Base-by-base conservation (phyloP, 2,329 filamentous ascomycete species). In the Aspergillus fijiensis region DNA sequence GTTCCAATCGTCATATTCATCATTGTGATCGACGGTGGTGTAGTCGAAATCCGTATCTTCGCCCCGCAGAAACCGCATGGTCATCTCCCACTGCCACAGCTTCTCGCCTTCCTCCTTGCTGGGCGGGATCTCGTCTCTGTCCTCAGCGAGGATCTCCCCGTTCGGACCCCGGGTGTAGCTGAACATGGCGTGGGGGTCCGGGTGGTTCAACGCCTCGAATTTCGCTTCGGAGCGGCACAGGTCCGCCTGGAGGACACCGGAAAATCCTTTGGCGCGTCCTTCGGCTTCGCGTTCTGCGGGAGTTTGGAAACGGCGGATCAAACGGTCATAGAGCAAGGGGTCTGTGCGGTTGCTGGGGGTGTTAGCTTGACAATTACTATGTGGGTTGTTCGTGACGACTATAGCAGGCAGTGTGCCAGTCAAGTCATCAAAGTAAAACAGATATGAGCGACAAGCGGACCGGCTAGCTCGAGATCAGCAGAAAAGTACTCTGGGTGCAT, bases 1-100 rank as follows among this genome's bases (percentile, higher is more conserved):
- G 70, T 82, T 74, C 80, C 76, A 72, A 74, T 88, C 85, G 72
- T 96, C 91, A 58, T 87, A 88, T 21, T 87, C 87, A 31, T 92
- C 87, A 69, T 89, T 87, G 39, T 79, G 78, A 70, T 96, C 92
- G 5, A 96, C 88, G 2, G 65, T 68, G 1, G 69, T 74, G 71
- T 96, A 96, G 62, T 94, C 88, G 68, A 96, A 94, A 51, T 96
- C 91, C 1, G 83, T 81, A 69, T 96, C 92, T 5, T 83, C 82
- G 0, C 92, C 92, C 21, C 82, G 78, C 31, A 96, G 75, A 69
- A 96, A 96, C 39, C 92, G 83, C 67, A 88, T 80, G 35, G 85
- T 84, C 79, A 96, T 86, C 68, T 89, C 90, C 59, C 85, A 85
- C 39, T 80, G 78, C 92, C 92, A 96, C 60, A 86, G 82, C 62